These are phyloP conservation scores for Aspergillus tubingensis DNA, from an alignment of 2,329 filamentous ascomycete genomes.

Conservation along the genomic window DNA sequence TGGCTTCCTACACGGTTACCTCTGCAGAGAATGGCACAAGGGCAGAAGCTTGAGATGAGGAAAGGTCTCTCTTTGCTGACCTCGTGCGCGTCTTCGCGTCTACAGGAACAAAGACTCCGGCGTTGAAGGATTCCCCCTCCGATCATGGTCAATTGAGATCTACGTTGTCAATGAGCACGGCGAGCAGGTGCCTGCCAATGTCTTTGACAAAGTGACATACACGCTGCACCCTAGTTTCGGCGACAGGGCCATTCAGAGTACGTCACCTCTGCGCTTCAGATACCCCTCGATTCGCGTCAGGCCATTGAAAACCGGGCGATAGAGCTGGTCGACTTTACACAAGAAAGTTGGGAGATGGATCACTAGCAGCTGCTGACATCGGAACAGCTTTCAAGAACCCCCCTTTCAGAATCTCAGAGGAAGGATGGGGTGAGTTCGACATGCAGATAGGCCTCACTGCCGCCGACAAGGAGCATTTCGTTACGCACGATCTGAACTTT, in stretches of 20 bases:
- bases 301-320: background rate
- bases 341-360: background rate
- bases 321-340: background rate
- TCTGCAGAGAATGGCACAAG: background rate
- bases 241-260: constrained; percentile 77
- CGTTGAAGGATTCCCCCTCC: constrained; percentile 86
- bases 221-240: constrained; percentile 93
- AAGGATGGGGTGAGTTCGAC: constrained; percentile 99
- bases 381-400: constrained; percentile 72
- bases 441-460: constrained; percentile 83
- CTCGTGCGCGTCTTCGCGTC: constrained; percentile 15
- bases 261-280: constrained; percentile 36
- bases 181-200: constrained; percentile 76
- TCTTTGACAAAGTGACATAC: constrained; percentile 92
- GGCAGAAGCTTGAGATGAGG: background rate
- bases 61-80: background rate
- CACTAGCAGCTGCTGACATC: constrained; percentile 9
- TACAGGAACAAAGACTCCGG: constrained; percentile 75
- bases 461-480: constrained; percentile 80
- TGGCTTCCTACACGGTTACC: background rate
- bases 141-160: constrained; percentile 86
- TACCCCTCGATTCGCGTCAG: background rate
- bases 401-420: constrained; percentile 86
- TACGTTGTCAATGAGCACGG: constrained; percentile 82
- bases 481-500: constrained; percentile 93